A percentile compares a stretch with the other conserved stretches of the same genome.
phyloP scores from a whole-genome alignment of 2,329 filamentous ascomycete species.

The Talaromyces sp. region DNA sequence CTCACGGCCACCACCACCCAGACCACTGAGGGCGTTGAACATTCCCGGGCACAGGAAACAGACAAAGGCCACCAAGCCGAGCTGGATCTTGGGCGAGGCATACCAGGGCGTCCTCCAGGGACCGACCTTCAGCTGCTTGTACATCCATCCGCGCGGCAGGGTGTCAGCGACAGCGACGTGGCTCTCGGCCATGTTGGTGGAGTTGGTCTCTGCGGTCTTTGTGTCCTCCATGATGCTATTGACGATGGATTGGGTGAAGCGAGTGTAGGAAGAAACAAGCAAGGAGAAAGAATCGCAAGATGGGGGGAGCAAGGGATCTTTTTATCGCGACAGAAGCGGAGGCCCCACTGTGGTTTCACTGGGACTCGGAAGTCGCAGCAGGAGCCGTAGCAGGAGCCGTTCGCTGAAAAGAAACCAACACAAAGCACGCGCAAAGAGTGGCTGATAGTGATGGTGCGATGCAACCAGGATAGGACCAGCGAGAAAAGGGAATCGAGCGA shows the following conservation, averaged over 20 bases:
- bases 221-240: background rate
- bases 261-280: background rate
- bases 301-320: background rate
- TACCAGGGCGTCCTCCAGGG: conserved; percentile 54
- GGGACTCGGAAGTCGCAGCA: no score
- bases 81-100: conserved; percentile 63
- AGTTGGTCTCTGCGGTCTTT: conserved; percentile 2
- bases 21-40: conserved; percentile 57
- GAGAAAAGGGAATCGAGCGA: background rate
- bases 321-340: conserved; percentile 3
- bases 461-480: background rate
- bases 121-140: conserved; percentile 51
- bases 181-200: background rate
- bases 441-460: background rate
- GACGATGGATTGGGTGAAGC: background rate
- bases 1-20: conserved; percentile 54
- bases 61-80: conserved; percentile 61
- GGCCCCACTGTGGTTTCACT: background rate
- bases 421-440: background rate
- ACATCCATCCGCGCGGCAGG: conserved; percentile 39
- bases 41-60: conserved; percentile 64
- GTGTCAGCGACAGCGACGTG: conserved; percentile 1
- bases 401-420: no score
- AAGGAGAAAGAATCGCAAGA: background rate
- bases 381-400: no score